These are phyloP conservation scores for Kazachstania kunashirensis DNA, from an alignment of 805 yeast genomes.

Conservation along the genomic window DNA sequence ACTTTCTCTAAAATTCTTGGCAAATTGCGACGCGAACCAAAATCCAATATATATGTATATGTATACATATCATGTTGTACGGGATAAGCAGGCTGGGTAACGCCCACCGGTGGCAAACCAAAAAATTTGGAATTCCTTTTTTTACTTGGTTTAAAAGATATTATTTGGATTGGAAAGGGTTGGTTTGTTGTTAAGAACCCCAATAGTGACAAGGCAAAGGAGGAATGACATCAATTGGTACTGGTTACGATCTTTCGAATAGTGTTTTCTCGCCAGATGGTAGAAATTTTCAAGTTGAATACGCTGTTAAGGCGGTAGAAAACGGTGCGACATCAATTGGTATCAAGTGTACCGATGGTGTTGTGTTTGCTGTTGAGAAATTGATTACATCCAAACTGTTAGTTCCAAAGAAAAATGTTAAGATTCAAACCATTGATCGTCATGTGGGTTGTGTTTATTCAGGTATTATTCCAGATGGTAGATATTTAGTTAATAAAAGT, in stretches of 20 bases:
- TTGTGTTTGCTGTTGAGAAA: slow-evolving; percentile 97
- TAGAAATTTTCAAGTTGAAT: slow-evolving; percentile 94
- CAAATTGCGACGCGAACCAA: too few relatives aligned
- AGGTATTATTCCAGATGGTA: slow-evolving; percentile 93
- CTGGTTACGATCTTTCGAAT: slow-evolving; percentile 97
- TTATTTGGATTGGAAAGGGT: too few relatives aligned
- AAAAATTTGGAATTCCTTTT: too few relatives aligned
- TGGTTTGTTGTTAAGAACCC: too few relatives aligned
- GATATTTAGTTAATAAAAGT: slow-evolving; percentile 84
- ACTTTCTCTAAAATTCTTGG: too few relatives aligned
- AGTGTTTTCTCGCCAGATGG: slow-evolving; percentile 87
- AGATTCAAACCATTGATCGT: slow-evolving; percentile 87
- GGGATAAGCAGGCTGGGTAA: too few relatives aligned
- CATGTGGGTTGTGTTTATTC: slow-evolving; percentile 93
- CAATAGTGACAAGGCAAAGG: too few relatives aligned
- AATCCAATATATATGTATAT: too few relatives aligned
- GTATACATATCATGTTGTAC: too few relatives aligned
- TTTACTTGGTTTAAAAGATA: too few relatives aligned
- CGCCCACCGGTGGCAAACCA: too few relatives aligned
- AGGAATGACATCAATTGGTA: slow-evolving; percentile 81
- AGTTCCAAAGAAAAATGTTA: slow-evolving; percentile 79
- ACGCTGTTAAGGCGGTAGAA: slow-evolving; percentile 95
- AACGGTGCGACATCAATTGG: slow-evolving; percentile 95
- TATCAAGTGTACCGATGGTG: slow-evolving; percentile 82
- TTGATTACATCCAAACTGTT: slow-evolving; percentile 75